These are phyloP conservation scores for Pistacia vera DNA, from an alignment of 345 rosid genomes.

Conservation along the genomic window DNA sequence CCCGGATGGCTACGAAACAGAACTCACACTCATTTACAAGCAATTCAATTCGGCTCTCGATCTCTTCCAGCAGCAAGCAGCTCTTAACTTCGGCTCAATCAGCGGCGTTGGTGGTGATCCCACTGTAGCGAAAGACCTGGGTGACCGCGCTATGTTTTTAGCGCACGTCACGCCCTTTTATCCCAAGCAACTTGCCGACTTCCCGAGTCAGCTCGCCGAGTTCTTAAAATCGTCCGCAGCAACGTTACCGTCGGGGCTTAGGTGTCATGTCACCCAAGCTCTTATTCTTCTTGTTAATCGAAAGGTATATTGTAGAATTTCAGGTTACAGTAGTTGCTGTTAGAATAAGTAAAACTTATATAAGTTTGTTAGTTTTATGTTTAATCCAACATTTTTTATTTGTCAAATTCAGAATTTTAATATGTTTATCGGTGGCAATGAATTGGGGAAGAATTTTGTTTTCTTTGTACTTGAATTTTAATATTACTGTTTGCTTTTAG, in stretches of 20 bases:
- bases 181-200: slow-evolving; percentile 58
- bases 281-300: slow-evolving; percentile 72
- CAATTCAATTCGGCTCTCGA: slow-evolving; percentile 85
- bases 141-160: slow-evolving; percentile 74
- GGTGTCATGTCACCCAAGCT: slow-evolving; percentile 74
- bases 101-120: slow-evolving; percentile 66
- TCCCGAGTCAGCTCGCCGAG: slow-evolving; percentile 71
- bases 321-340: background rate
- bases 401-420: background rate
- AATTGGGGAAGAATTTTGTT: background rate
- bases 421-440: background rate
- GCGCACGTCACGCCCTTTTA: slow-evolving; percentile 87
- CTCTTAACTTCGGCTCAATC: slow-evolving; percentile 67
- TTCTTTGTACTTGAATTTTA: slow-evolving; percentile 10
- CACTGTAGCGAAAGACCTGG: slow-evolving; percentile 74
- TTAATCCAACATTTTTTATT: background rate
- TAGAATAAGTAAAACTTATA: background rate
- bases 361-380: background rate
- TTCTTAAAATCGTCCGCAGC: slow-evolving; percentile 67
- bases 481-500: slow-evolving; percentile 38
- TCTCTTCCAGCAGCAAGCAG: slow-evolving; percentile 80
- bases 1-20: slow-evolving; percentile 82
- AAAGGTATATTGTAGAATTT: slow-evolving; percentile 41
- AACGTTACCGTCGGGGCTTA: slow-evolving; percentile 75
- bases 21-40: slow-evolving; percentile 63